Evolutionary conservation across 768 basidiomycete genomes (phyloP).

Genomic region (Pseudohyphozyma bogoriensis): DNA sequence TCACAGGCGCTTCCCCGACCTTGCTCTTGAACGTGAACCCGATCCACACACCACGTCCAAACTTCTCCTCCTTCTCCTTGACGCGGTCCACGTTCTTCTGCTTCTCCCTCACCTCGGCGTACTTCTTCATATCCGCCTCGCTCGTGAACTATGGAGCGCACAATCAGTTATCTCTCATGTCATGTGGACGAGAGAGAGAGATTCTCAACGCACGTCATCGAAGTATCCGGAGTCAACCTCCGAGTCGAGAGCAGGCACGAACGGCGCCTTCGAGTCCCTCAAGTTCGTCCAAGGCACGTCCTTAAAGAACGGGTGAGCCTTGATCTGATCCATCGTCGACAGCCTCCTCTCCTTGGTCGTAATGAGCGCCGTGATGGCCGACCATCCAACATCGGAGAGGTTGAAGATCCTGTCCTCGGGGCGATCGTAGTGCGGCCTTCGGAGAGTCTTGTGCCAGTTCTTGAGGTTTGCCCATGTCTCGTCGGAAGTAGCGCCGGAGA

Average conservation of each 20-base stretch:
- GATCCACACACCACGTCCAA: constrained; percentile 34
- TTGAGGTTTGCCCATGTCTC: constrained; percentile 99
- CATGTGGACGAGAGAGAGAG: constrained; percentile 2
- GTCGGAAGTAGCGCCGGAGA: constrained; percentile 87
- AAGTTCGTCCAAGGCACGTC: constrained; percentile 66
- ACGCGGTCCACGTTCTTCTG: constrained; percentile 82
- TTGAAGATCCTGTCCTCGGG: constrained; percentile 97
- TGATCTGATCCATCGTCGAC: constrained; percentile 60
- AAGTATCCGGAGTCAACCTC: constrained; percentile 56
- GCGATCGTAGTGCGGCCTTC: constrained; percentile 88
- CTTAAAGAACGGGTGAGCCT: constrained; percentile 71
- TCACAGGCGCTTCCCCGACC: background rate
- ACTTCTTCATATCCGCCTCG: constrained; percentile 93
- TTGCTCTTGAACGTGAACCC: constrained; percentile 35
- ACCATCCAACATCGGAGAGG: constrained; percentile 84
- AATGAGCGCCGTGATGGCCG: constrained; percentile 74
- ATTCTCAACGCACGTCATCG: constrained; percentile 26
- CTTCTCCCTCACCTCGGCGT: constrained; percentile 96
- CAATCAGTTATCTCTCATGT: too few species aligned
- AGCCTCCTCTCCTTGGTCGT: constrained; percentile 74
- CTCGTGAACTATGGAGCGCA: constrained; percentile 44
- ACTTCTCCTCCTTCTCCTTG: constrained; percentile 66
- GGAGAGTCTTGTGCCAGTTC: constrained; percentile 87
- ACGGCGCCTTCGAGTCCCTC: constrained; percentile 63
- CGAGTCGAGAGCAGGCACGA: constrained; percentile 86